Evolutionary conservation across 148 eudicot species (phyloP), one percentile per base, ranked within the genome.

Genomic region (Hydrangea macrophylla): DNA sequence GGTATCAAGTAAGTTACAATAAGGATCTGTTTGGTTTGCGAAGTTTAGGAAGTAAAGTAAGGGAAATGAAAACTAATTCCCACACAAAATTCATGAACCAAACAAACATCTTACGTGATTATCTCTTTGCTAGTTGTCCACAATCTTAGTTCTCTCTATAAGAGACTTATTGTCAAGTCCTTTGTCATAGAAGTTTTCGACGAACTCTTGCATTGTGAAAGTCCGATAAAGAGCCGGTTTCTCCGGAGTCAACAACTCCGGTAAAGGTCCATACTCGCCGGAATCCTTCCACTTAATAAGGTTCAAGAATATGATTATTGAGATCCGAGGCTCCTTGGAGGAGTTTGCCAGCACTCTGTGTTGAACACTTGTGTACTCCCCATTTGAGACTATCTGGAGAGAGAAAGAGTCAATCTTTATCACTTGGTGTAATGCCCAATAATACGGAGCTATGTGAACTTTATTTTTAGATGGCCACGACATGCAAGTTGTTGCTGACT

Each of bases 341-440:
- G 73, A 61, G 56, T 76, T 76, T 13, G 80, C 73, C 27, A 62
- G 6, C 0, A 77, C 80, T 5, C 80, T 59, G 28, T 77, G 80
- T 30, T 77, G 30, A 35, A 77, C 73, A 31, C 76, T 77, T 17
- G 20, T 56, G 64, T 67, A 77, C 66, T 72, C 67, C 0, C 67
- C 80, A 15, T 72, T 72, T 7, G 70, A 67, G 6, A 68, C 54
- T 60, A 72, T 77, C 80, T 77, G 70, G n/a, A n/a, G n/a, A n/a
- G n/a, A n/a, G n/a, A n/a, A n/a, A n/a, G n/a, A n/a, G n/a, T n/a
- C n/a, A n/a, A n/a, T n/a, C n/a, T n/a, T n/a, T n/a, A n/a, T n/a
- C n/a, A n/a, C n/a, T n/a, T n/a, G n/a, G n/a, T n/a, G n/a, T n/a
- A n/a, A n/a, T n/a, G n/a, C n/a, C n/a, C n/a, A n/a, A n/a, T n/a